Conservation (phyloP, 352 stramenopile species). For the Ophiocytium majus region DNA sequence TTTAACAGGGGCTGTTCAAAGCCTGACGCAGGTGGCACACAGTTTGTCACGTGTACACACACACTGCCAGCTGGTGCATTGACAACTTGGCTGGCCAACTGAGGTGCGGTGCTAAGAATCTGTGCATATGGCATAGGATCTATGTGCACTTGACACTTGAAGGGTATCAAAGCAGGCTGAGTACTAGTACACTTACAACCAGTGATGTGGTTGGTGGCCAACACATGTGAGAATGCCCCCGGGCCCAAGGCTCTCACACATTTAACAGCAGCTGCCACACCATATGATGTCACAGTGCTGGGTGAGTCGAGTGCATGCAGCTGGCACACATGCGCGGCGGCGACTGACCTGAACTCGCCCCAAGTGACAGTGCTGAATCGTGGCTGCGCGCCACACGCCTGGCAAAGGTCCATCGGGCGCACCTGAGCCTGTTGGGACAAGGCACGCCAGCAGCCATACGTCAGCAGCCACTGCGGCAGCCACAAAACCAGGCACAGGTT, state of each 20-base stretch:
- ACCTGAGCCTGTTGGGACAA: no score
- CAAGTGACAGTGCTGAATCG: constrained; percentile 76
- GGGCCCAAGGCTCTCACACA: not conserved
- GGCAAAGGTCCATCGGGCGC: constrained; percentile 63
- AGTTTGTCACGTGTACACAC: not conserved
- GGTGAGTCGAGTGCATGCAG: no score
- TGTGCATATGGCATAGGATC: not conserved
- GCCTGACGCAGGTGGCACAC: no score
- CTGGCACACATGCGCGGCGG: no score
- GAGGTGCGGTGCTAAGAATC: not conserved
- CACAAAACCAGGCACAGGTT: no score
- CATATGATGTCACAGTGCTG: not conserved
- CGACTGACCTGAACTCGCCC: constrained; percentile 79
- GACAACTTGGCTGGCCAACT: not conserved
- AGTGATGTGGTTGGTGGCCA: no score
- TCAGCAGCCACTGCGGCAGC: no score
- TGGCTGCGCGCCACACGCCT: constrained; percentile 55
- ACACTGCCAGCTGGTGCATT: not conserved
- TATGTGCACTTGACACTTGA: not conserved
- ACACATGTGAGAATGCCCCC: not conserved
- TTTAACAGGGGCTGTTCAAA: no score
- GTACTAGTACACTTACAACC: no score
- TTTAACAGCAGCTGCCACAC: not conserved
- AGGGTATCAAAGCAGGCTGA: no score
- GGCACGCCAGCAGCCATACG: no score